A percentile compares a stretch with the other conserved stretches of the same genome.
Conservation (phyloP, 1,284 basidiomycete species). For the Taiwanofungus camphoratus region DNA sequence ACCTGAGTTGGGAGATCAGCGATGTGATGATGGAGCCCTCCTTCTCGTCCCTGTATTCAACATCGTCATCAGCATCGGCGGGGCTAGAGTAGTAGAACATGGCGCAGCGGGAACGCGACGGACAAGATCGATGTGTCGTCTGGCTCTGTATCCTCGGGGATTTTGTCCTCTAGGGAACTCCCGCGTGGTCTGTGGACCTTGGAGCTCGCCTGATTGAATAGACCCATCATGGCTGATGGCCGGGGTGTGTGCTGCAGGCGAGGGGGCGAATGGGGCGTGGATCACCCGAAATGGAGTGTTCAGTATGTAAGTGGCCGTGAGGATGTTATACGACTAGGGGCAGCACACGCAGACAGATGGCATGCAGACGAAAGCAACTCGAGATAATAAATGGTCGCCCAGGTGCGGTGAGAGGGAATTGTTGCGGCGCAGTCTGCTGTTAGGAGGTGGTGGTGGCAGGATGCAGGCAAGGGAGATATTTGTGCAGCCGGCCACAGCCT, state of each 20-base stretch:
- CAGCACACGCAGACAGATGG: too few relatives aligned
- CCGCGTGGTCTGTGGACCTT: conserved; percentile 52
- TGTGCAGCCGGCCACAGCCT: too few relatives aligned
- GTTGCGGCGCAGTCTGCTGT: too few relatives aligned
- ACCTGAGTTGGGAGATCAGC: conserved; percentile 84
- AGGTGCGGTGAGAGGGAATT: too few relatives aligned
- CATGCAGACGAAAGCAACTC: too few relatives aligned
- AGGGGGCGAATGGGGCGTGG: not conserved
- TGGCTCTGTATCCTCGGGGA: conserved; percentile 72
- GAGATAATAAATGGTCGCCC: too few relatives aligned
- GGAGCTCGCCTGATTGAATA: conserved; percentile 65
- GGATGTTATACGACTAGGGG: too few relatives aligned
- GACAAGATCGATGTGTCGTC: conserved; percentile 83
- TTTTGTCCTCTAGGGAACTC: conserved; percentile 56
- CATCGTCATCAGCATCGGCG: conserved; percentile 16
- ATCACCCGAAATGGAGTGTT: not conserved
- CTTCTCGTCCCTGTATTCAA: conserved; percentile 56
- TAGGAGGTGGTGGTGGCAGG: too few relatives aligned
- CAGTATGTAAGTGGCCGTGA: too few relatives aligned
- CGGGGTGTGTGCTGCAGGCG: not conserved
- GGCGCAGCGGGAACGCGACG: conserved; percentile 29
- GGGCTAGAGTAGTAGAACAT: conserved; percentile 12
- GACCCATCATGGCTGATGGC: conserved; percentile 59
- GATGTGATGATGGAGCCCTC: conserved; percentile 77
- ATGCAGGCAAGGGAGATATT: too few relatives aligned